These are phyloP conservation scores for Amoeboaphelidium protococcarum DNA, from an alignment of 371 early-diverging fungal species.

Conservation along the genomic window DNA sequence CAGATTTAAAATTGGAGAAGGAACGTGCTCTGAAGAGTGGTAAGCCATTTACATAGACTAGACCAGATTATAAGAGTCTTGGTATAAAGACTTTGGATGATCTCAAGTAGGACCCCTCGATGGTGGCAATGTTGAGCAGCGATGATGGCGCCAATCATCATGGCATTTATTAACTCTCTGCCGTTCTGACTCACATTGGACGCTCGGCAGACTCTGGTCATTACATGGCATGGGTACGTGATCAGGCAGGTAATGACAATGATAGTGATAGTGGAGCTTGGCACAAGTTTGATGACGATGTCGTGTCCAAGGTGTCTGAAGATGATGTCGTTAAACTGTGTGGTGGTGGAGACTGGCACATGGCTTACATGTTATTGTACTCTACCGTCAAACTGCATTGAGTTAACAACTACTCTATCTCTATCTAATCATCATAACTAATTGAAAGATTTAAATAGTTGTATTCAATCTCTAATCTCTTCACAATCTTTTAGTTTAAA, in stretches of 20 bases:
- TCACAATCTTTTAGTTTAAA: neutral
- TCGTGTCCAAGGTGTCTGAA: constrained; percentile 48
- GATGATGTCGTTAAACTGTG: constrained; percentile 70
- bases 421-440: too few relatives aligned
- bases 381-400: too few relatives aligned
- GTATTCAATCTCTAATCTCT: neutral
- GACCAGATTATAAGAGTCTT: too few relatives aligned
- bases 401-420: too few relatives aligned
- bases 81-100: too few relatives aligned
- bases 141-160: neutral
- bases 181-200: constrained; percentile 65
- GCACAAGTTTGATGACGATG: constrained; percentile 87
- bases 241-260: constrained; percentile 14
- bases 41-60: too few relatives aligned
- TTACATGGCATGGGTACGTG: constrained; percentile 13
- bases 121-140: too few relatives aligned
- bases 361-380: constrained; percentile 1
- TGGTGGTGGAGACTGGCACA: constrained; percentile 44
- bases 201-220: constrained; percentile 44
- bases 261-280: too few relatives aligned
- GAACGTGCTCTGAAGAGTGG: too few relatives aligned
- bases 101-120: too few relatives aligned
- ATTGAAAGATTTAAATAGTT: neutral
- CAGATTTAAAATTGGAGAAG: constrained; percentile 36
- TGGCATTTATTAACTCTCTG: constrained; percentile 47